Evolutionary conservation across 108 stramenopile genomes (phyloP), one percentile per base, ranked within the genome.

Genomic region (Licmophora abbreviata): DNA sequence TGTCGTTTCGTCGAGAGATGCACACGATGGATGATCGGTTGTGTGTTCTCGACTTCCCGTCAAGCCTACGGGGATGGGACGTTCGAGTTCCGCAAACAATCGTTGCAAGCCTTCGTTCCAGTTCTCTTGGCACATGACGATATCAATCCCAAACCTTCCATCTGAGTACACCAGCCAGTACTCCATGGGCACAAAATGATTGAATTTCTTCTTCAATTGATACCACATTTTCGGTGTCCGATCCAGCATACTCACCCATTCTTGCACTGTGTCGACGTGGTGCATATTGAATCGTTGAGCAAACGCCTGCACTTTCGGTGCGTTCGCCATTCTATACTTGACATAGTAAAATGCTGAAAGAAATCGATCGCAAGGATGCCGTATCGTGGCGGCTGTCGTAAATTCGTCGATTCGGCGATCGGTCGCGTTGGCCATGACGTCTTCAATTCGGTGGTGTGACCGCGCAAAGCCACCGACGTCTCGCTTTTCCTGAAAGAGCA

Each of bases 111-210:
- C 38, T 40, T 40, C 38, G 15, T 3, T 40, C 38, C 38, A 40
- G 15, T 40, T 15, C 3, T 40, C 38, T 40, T 40, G 38, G 20
- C 38, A 40, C 38, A 40, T 40, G 38, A 40, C 38, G 5, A 40
- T 20, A 40, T 40, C 38, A 5, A 15, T 40, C 15, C 38, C 38
- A 40, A 40, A 40, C 20, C 38, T 40, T 3, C 20, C 38, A 18
- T 40, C 38, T n/a, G n/a, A n/a, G 20, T 4, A 40, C 20, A 5
- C 20, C 3, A 40, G 3, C 15, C 15, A 40, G 15, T 2, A 1
- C 3, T 15, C 5, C 38, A 40, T 40, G 2, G 38, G 38, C 20
- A 40, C 2, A 40, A 40, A 40, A 40, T 40, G 38, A 40, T 15
- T 15, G 5, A 40, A 18, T 40, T 5, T 40, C 10, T 12, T 12